Percentiles rank a stretch among this genome's conserved stretches.
These are phyloP conservation scores for Diaporthe citri DNA, from an alignment of 2,329 filamentous ascomycete species.

Conservation along the genomic window DNA sequence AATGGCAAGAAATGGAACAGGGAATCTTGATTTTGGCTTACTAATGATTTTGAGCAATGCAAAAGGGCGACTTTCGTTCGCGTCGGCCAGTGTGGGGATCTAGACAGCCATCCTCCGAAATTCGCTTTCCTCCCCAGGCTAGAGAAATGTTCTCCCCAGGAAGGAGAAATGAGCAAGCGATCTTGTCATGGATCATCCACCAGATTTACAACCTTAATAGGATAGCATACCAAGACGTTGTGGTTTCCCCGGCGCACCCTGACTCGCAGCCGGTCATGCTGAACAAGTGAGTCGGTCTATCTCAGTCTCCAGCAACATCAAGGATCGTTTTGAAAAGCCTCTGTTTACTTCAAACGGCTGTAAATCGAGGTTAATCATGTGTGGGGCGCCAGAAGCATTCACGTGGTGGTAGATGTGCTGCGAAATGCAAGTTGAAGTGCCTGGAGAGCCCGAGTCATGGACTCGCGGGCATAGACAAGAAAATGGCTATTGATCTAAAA, in stretches of 20 bases:
- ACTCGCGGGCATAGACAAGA: background rate
- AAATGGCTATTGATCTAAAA: conserved; percentile 10
- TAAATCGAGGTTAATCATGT: background rate
- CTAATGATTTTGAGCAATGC: background rate
- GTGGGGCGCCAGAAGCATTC: background rate
- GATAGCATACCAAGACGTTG: background rate
- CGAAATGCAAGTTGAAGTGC: background rate
- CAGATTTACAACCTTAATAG: background rate
- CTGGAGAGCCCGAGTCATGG: background rate
- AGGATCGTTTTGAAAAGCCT: background rate
- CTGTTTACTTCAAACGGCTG: background rate
- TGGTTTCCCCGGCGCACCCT: background rate
- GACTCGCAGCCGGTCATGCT: background rate
- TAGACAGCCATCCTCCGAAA: background rate
- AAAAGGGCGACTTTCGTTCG: too few relatives aligned
- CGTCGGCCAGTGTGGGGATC: background rate
- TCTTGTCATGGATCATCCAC: background rate
- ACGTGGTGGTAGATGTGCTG: background rate
- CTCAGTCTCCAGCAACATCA: too few relatives aligned
- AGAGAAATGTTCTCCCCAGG: background rate
- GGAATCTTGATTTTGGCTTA: conserved; percentile 44
- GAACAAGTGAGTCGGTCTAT: background rate
- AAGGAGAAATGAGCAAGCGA: background rate
- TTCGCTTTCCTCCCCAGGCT: background rate
- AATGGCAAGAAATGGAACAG: conserved; percentile 65